Percentiles rank a stretch among this genome's conserved stretches.
These are phyloP conservation scores for Diaporthe ampelina DNA, from an alignment of 2,329 filamentous ascomycete genomes.

Conservation along the genomic window DNA sequence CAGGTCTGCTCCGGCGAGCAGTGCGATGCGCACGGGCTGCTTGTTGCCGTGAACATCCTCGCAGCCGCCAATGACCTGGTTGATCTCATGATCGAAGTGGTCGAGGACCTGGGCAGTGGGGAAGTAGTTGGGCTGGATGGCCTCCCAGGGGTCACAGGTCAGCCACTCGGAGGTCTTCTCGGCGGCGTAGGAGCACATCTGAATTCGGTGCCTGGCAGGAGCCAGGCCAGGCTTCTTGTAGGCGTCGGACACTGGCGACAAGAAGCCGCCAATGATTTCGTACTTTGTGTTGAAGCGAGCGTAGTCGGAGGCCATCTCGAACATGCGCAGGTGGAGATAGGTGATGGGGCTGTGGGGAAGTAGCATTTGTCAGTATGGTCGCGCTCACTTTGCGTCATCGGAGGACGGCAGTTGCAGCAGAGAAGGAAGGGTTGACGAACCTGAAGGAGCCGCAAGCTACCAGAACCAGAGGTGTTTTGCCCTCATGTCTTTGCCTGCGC, in stretches of 20 bases:
- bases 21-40: constrained; percentile 79
- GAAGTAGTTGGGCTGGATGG: constrained; percentile 85
- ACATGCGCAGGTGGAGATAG: constrained; percentile 54
- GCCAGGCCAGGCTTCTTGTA: constrained; percentile 87
- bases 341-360: constrained; percentile 45
- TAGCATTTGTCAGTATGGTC: constrained; percentile 26
- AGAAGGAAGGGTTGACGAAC: constrained; percentile 40
- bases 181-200: constrained; percentile 89
- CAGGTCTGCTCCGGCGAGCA: constrained; percentile 82
- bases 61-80: constrained; percentile 81
- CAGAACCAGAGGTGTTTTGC: constrained; percentile 52
- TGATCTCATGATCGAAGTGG: constrained; percentile 92
- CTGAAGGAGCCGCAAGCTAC: constrained; percentile 54
- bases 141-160: constrained; percentile 92
- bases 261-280: constrained; percentile 88
- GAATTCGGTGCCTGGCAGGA: constrained; percentile 78
- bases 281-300: constrained; percentile 64
- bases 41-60: constrained; percentile 75
- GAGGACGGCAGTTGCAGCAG: not conserved
- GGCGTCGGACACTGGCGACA: constrained; percentile 77
- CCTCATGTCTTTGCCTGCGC: constrained; percentile 45
- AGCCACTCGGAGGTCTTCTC: constrained; percentile 82
- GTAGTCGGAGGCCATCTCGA: constrained; percentile 55
- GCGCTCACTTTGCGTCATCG: not conserved
- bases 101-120: constrained; percentile 88